These are phyloP conservation scores for Trypanosoma conorhini DNA, from an alignment of 208 protist genomes.

Conservation along the genomic window DNA sequence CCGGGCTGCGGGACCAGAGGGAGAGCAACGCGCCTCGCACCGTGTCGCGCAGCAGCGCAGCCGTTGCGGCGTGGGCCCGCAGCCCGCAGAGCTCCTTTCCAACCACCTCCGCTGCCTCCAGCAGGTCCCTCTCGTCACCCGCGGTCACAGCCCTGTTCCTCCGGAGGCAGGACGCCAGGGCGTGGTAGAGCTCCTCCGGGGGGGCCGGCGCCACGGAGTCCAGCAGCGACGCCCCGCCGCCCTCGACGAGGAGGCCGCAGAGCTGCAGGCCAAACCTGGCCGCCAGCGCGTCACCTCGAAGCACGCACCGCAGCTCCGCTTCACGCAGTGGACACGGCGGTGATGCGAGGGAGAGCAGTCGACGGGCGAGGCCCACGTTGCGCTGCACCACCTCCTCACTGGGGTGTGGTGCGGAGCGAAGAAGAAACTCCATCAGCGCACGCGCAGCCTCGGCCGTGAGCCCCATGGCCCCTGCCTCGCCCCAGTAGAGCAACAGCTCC, in stretches of 20 bases:
- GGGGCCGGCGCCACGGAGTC: slow-evolving; percentile 11
- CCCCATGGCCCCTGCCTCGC: slow-evolving; percentile 7
- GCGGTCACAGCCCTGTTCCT: not conserved
- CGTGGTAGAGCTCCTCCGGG: not conserved
- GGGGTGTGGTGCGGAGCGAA: slow-evolving; percentile 29
- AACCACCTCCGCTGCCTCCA: not conserved
- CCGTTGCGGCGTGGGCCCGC: not conserved
- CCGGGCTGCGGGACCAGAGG: not conserved
- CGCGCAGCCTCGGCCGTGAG: not conserved
- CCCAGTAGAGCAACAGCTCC: slow-evolving; percentile 51
- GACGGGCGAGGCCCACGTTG: slow-evolving; percentile 75
- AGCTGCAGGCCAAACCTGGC: slow-evolving; percentile 43
- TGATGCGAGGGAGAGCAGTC: slow-evolving; percentile 47
- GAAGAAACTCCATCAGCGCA: slow-evolving; percentile 30
- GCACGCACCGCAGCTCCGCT: not conserved
- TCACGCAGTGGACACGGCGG: slow-evolving; percentile 5
- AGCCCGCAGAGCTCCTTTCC: not conserved
- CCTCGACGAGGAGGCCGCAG: slow-evolving; percentile 53
- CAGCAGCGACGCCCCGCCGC: slow-evolving; percentile 29
- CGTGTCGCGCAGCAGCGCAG: not conserved
- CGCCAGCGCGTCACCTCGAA: not conserved
- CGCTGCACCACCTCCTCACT: slow-evolving; percentile 33
- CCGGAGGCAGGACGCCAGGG: not conserved
- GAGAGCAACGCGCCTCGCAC: not conserved
- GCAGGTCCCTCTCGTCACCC: not conserved